A percentile compares a stretch with the other conserved stretches of the same genome.
Conservation (phyloP, 768 basidiomycete species). For the Pisolithus marmoratus region DNA sequence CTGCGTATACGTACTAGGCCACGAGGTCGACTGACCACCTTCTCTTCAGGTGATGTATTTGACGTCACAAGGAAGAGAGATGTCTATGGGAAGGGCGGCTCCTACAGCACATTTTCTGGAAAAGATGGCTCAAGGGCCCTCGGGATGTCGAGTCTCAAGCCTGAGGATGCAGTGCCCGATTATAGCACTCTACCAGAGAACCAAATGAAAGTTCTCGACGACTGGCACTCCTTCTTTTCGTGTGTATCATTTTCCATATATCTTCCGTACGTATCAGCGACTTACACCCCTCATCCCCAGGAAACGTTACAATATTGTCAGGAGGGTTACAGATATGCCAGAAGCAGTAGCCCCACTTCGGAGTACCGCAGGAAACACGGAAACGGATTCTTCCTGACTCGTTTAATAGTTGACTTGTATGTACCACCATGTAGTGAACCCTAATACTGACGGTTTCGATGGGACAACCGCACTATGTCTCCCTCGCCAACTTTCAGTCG, state of each 20-base stretch:
- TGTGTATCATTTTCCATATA: constrained; percentile 38
- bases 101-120: constrained; percentile 86
- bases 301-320: constrained; percentile 87
- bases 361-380: constrained; percentile 17
- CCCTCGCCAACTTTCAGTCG: too few species aligned
- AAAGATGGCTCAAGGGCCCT: constrained; percentile 89
- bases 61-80: constrained; percentile 83
- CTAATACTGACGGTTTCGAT: too few species aligned
- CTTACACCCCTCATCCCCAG: constrained; percentile 27
- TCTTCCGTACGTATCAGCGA: neutral
- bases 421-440: neutral
- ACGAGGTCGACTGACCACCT: neutral
- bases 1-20: constrained; percentile 3
- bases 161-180: constrained; percentile 83
- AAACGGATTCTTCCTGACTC: constrained; percentile 19
- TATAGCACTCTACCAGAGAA: constrained; percentile 69
- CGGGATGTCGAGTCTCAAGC: constrained; percentile 83
- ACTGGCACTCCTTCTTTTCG: constrained; percentile 87
- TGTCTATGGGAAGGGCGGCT: constrained; percentile 79
- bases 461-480: too few species aligned
- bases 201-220: constrained; percentile 75
- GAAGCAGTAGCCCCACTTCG: constrained; percentile 22
- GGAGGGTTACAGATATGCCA: constrained; percentile 58
- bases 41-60: constrained; percentile 68
- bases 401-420: neutral